Percentiles rank a stretch among this genome's conserved stretches.
Conservation (phyloP, 2,329 filamentous ascomycete genomes). For the Aaosphaeria pasadenensis region DNA sequence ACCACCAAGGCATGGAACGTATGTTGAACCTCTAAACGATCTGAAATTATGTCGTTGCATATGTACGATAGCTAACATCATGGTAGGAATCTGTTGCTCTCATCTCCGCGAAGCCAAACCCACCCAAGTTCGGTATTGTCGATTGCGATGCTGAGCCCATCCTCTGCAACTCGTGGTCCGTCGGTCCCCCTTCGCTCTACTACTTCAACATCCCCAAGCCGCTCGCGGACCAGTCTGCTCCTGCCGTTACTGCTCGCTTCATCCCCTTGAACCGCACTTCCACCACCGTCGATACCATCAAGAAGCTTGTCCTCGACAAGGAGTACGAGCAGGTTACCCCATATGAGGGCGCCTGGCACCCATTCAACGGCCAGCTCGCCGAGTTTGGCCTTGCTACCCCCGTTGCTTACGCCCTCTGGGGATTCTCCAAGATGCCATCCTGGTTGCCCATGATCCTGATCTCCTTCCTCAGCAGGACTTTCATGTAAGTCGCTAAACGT, state of each 20-base stretch:
- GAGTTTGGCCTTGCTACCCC: slow-evolving; percentile 62
- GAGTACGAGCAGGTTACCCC: slow-evolving; percentile 50
- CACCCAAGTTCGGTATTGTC: slow-evolving; percentile 66
- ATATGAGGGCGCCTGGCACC: slow-evolving; percentile 71
- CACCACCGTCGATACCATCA: slow-evolving; percentile 62
- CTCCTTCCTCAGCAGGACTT: slow-evolving; percentile 67
- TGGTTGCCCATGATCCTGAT: slow-evolving; percentile 78
- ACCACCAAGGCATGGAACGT: slow-evolving; percentile 61
- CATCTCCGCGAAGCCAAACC: slow-evolving; percentile 58
- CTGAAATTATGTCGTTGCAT: not conserved
- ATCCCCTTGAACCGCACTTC: slow-evolving; percentile 69
- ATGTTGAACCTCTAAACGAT: slow-evolving; percentile 11
- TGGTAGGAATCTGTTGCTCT: slow-evolving; percentile 59
- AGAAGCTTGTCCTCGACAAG: slow-evolving; percentile 59
- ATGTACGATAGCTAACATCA: slow-evolving; percentile 33
- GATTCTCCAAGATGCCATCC: slow-evolving; percentile 57
- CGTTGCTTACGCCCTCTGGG: slow-evolving; percentile 66
- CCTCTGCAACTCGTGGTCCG: slow-evolving; percentile 72
- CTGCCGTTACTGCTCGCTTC: slow-evolving; percentile 62
- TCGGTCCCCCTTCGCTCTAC: slow-evolving; percentile 63
- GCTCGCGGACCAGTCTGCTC: slow-evolving; percentile 61
- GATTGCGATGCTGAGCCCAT: slow-evolving; percentile 74
- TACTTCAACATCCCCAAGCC: slow-evolving; percentile 60
- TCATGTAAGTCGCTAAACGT: slow-evolving; percentile 63
- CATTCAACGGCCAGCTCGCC: slow-evolving; percentile 66